These are phyloP conservation scores for Imleria badia DNA, from an alignment of 768 basidiomycete genomes.

Conservation along the genomic window DNA sequence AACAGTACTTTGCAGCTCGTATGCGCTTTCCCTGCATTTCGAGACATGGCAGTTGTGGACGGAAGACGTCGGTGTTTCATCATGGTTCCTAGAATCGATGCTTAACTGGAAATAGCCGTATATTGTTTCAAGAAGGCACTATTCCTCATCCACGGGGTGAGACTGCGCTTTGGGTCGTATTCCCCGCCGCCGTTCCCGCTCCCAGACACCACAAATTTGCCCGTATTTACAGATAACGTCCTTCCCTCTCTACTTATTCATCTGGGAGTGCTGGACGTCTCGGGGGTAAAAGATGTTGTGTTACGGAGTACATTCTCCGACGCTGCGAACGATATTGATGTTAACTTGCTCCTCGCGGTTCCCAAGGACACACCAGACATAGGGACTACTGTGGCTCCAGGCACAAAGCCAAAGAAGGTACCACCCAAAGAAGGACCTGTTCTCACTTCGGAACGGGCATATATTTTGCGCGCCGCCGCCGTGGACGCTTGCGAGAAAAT, in stretches of 20 bases:
- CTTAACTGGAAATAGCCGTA: conserved; percentile 47
- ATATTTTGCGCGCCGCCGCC: conserved; percentile 73
- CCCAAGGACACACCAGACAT: conserved; percentile 15
- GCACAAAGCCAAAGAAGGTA: conserved; percentile 16
- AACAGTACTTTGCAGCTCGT: conserved; percentile 53
- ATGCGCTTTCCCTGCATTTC: conserved; percentile 76
- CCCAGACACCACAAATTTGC: conserved; percentile 56
- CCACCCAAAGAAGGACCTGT: conserved; percentile 49
- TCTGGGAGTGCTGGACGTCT: conserved; percentile 71
- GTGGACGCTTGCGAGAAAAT: conserved; percentile 78
- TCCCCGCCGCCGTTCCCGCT: conserved; percentile 58
- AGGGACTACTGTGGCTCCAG: conserved; percentile 1
- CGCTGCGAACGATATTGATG: conserved; percentile 38
- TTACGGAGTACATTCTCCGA: conserved; percentile 50
- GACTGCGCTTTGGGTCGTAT: conserved; percentile 60
- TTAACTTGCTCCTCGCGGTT: conserved; percentile 42
- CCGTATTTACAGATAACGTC: conserved; percentile 80
- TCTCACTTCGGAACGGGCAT: conserved; percentile 61
- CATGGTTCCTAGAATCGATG: not conserved
- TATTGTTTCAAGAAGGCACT: conserved; percentile 92
- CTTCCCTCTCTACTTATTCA: conserved; percentile 80
- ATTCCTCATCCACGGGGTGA: conserved; percentile 72
- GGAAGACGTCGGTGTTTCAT: conserved; percentile 49
- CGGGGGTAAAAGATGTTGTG: conserved; percentile 39
- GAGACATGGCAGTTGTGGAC: conserved; percentile 69